Conservation (phyloP, 2,329 filamentous ascomycete genomes). For the Hypomyces perniciosus region DNA sequence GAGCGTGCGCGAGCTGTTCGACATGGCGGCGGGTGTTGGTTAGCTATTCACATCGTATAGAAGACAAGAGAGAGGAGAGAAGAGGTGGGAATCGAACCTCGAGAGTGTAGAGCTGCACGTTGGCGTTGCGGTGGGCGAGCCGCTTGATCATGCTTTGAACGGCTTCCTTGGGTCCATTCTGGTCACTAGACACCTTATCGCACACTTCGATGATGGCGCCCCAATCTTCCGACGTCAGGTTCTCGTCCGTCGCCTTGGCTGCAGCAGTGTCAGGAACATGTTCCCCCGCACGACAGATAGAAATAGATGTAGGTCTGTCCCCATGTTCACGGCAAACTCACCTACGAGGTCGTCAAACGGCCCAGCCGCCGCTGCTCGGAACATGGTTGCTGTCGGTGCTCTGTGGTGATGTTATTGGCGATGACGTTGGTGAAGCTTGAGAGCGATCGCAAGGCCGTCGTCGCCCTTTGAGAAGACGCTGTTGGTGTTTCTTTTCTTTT, state of each 20-base stretch:
- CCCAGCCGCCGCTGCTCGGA: constrained; percentile 50
- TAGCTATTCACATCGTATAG: neutral
- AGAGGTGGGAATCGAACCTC: constrained; percentile 49
- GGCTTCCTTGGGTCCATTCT: constrained; percentile 68
- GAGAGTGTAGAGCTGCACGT: constrained; percentile 91
- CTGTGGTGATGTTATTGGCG: too few relatives aligned
- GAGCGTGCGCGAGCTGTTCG: constrained; percentile 71
- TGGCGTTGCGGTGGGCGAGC: constrained; percentile 87
- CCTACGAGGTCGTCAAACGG: constrained; percentile 56
- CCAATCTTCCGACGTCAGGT: constrained; percentile 78
- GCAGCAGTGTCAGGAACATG: constrained; percentile 13
- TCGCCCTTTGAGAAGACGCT: too few relatives aligned
- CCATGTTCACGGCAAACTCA: constrained; percentile 31
- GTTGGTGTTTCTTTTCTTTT: too few relatives aligned
- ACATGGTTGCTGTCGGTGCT: constrained; percentile 38
- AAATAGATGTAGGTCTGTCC: neutral
- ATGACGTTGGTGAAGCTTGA: constrained; percentile 11
- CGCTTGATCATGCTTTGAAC: constrained; percentile 88
- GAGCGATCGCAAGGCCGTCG: too few relatives aligned
- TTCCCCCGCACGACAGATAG: neutral
- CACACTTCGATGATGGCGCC: constrained; percentile 58
- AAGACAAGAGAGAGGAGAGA: neutral
- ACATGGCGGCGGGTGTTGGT: neutral
- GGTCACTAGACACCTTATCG: constrained; percentile 51
- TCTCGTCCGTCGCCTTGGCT: constrained; percentile 90